Conservation (phyloP, 73 alveolate genomes). For the Paramecium tetraurelia region DNA sequence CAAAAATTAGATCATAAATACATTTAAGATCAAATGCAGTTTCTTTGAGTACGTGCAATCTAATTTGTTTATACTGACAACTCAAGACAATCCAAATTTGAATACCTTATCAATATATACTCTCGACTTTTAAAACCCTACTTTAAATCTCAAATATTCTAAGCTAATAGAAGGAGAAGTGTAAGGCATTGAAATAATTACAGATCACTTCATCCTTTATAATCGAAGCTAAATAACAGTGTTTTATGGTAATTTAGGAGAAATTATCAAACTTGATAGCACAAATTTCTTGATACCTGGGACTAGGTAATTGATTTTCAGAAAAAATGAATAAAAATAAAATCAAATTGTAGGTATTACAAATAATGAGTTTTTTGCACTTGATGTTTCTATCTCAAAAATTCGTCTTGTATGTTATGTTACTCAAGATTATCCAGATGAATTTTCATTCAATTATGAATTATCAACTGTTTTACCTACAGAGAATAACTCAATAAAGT, state of each 20-base stretch:
- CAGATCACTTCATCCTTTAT: background rate
- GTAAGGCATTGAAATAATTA: background rate
- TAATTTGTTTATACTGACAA: background rate
- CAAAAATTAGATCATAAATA: background rate
- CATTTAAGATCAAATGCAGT: background rate
- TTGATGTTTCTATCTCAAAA: background rate
- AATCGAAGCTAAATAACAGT: background rate
- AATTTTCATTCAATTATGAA: background rate
- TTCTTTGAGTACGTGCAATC: background rate
- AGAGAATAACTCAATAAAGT: background rate
- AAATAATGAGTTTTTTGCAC: background rate
- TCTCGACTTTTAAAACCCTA: background rate
- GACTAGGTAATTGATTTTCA: background rate
- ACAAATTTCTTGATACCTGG: background rate
- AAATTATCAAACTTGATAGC: background rate
- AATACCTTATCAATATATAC: background rate
- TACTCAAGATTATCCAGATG: background rate
- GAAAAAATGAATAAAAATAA: background rate
- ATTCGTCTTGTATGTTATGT: background rate
- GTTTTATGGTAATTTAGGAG: background rate
- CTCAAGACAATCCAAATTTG: background rate
- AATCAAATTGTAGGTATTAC: background rate
- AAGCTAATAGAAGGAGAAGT: background rate
- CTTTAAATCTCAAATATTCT: background rate
- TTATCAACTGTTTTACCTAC: background rate